Conservation (phyloP, 73 alveolate species). For the Paramecium sexaurelia region DNA sequence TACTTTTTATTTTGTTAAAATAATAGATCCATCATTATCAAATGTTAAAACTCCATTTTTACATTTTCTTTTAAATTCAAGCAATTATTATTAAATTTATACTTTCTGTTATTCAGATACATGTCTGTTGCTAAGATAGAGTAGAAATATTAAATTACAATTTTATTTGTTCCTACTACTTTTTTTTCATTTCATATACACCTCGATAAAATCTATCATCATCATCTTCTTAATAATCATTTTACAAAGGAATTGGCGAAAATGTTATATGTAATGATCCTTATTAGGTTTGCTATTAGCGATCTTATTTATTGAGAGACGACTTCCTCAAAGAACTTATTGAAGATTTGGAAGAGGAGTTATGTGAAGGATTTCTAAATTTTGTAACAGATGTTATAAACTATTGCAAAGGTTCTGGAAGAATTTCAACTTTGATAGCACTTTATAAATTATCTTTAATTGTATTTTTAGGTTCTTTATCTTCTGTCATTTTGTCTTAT, state of each 20-base stretch:
- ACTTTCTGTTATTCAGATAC: background rate
- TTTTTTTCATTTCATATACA: slow-evolving; percentile 8
- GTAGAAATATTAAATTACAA: background rate
- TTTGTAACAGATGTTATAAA: slow-evolving; percentile 9
- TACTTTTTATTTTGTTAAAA: background rate
- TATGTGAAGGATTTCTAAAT: background rate
- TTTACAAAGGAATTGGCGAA: background rate
- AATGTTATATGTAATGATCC: background rate
- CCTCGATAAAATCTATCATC: background rate
- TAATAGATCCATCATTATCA: slow-evolving; percentile 5
- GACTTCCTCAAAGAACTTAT: background rate
- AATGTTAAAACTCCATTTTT: background rate
- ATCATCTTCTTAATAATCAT: background rate
- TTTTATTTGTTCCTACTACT: background rate
- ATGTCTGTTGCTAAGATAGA: background rate
- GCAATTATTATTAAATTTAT: background rate
- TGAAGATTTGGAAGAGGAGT: background rate
- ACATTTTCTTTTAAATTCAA: background rate
- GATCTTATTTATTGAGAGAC: background rate
- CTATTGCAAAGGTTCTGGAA: background rate
- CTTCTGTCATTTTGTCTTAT: background rate
- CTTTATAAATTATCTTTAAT: background rate
- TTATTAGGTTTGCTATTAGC: background rate
- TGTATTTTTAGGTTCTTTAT: background rate
- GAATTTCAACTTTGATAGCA: background rate